phyloP scores from a whole-genome alignment of 1,284 basidiomycete genomes.

The Apiotrichum mycotoxinovorans region DNA sequence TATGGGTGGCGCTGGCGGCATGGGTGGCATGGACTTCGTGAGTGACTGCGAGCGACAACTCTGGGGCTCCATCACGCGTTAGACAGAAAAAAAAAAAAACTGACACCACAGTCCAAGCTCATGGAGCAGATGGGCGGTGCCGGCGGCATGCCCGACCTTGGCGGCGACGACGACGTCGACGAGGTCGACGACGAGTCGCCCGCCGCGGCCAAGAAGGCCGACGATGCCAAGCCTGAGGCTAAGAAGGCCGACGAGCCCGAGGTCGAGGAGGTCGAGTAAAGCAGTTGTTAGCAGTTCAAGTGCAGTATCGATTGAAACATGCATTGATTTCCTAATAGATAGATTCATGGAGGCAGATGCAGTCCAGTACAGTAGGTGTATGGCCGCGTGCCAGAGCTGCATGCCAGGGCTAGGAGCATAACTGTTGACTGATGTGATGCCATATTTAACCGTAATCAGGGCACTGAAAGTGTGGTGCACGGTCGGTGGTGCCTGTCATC shows the following conservation, averaged over 20 bases:
- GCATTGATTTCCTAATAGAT: conserved; percentile 4
- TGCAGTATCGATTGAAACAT: conserved; percentile 3
- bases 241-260: conserved; percentile 31
- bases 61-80: too few relatives aligned
- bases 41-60: too few relatives aligned
- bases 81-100: not conserved
- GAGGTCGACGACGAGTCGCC: conserved; percentile 41
- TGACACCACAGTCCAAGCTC: conserved; percentile 34
- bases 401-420: too few relatives aligned
- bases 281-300: not conserved
- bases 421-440: not conserved
- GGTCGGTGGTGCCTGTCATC: too few relatives aligned
- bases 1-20: conserved; percentile 52
- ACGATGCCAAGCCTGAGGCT: conserved; percentile 45
- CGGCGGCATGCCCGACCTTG: conserved; percentile 37
- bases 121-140: conserved; percentile 45
- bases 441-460: too few relatives aligned
- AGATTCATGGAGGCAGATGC: not conserved
- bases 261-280: conserved; percentile 40
- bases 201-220: conserved; percentile 54
- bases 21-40: conserved; percentile 46
- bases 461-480: too few relatives aligned
- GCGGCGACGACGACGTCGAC: conserved; percentile 39
- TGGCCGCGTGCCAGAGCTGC: too few relatives aligned
- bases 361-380: not conserved